Conservation (phyloP, 192 early-diverging fungal species). For the Helicostylum pulchrum region DNA sequence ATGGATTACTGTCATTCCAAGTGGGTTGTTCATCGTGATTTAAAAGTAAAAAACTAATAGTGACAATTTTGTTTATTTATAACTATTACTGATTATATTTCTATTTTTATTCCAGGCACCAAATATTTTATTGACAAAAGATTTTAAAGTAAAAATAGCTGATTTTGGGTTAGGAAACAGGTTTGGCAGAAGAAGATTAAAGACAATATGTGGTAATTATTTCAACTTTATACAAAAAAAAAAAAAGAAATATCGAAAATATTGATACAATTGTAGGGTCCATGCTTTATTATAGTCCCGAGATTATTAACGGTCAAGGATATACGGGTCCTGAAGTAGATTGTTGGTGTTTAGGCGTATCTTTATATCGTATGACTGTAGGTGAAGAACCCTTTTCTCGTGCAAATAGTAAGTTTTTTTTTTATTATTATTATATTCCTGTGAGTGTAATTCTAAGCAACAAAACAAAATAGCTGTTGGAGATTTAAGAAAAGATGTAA, state of each 20-base stretch:
- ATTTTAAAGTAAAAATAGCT: conserved; percentile 73
- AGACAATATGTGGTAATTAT: conserved; percentile 79
- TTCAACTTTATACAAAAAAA: not conserved
- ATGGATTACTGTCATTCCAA: conserved; percentile 71
- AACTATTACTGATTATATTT: not conserved
- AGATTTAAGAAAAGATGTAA: conserved; percentile 48
- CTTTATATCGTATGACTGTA: conserved; percentile 77
- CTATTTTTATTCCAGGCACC: conserved; percentile 36
- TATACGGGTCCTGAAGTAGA: conserved; percentile 95
- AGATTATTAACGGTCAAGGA: conserved; percentile 86
- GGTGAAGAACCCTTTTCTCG: conserved; percentile 47
- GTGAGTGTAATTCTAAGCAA: not conserved
- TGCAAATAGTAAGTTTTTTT: conserved; percentile 28
- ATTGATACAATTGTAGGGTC: conserved; percentile 54
- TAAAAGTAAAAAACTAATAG: conserved; percentile 67
- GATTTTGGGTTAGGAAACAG: conserved; percentile 91
- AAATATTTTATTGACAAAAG: conserved; percentile 80
- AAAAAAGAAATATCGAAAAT: not conserved
- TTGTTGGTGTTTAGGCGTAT: conserved; percentile 91
- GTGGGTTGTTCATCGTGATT: conserved; percentile 75
- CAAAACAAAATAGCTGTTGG: conserved; percentile 38
- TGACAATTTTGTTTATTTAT: not conserved
- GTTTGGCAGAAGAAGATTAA: conserved; percentile 66
- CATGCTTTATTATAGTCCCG: conserved; percentile 82
- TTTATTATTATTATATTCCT: not conserved